Percentiles rank a stretch among this genome's conserved stretches.
phyloP scores from a whole-genome alignment of 2,329 filamentous ascomycete genomes.

The Botrytis hyacinthi region DNA sequence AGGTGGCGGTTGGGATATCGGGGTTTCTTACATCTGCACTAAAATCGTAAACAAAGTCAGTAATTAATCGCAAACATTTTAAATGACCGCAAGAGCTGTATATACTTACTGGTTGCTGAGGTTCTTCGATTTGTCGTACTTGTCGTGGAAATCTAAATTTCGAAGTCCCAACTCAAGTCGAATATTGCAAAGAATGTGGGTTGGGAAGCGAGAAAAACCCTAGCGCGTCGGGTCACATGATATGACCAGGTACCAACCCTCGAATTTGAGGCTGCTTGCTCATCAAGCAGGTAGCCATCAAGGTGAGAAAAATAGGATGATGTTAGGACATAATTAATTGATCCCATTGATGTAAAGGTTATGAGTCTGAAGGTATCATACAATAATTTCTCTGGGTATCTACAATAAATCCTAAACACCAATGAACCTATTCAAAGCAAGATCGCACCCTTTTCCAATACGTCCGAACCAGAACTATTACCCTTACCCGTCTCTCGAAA shows the following conservation, averaged over 20 bases:
- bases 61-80: constrained; percentile 12
- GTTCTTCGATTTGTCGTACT: constrained; percentile 33
- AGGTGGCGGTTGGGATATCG: constrained; percentile 34
- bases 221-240: constrained; percentile 8
- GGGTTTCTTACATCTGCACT: constrained; percentile 83
- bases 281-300: background rate
- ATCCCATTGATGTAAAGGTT: background rate
- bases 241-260: background rate
- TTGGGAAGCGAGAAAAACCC: constrained; percentile 12
- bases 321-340: background rate
- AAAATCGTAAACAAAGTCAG: constrained; percentile 40
- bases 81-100: background rate
- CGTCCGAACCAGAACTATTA: background rate
- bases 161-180: constrained; percentile 16
- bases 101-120: constrained; percentile 54
- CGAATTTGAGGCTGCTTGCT: constrained; percentile 1
- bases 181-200: constrained; percentile 14
- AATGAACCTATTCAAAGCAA: background rate
- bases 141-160: constrained; percentile 27
- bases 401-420: constrained; percentile 1
- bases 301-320: background rate
- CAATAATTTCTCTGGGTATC: constrained; percentile 5
- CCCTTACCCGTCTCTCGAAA: background rate
- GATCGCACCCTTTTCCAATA: background rate
- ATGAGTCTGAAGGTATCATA: background rate